Conservation (phyloP, 306 rosid species). For the Lagenaria siceraria region DNA sequence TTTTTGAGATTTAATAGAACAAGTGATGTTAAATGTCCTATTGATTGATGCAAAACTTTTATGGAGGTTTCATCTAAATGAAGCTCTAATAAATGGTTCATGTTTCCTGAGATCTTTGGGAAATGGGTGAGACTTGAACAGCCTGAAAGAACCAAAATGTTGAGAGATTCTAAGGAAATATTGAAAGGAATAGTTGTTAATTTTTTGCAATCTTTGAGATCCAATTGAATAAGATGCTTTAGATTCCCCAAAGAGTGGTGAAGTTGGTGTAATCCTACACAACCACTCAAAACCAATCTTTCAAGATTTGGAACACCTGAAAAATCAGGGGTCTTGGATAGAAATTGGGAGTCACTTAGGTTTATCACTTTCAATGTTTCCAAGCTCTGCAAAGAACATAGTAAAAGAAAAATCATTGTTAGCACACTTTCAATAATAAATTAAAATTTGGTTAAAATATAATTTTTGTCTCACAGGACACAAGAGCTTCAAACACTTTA, state of each 20-base stretch:
- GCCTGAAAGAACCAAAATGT: background rate
- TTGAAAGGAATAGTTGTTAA: background rate
- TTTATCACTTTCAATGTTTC: slow-evolving; percentile 4
- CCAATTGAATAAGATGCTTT: background rate
- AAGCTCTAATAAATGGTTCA: background rate
- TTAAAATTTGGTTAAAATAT: background rate
- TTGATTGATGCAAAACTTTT: background rate
- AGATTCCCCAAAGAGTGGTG: background rate
- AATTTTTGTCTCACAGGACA: slow-evolving; percentile 8
- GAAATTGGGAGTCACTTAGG: background rate
- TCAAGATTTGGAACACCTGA: slow-evolving; percentile 1
- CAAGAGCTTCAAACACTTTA: background rate
- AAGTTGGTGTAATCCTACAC: background rate
- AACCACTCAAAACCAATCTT: slow-evolving; percentile 3
- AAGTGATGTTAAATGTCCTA: slow-evolving; percentile 4
- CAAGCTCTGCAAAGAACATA: background rate
- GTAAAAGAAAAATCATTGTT: no score
- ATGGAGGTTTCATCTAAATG: slow-evolving; percentile 1
- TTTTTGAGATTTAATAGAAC: background rate
- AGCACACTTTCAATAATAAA: no score
- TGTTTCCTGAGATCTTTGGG: background rate
- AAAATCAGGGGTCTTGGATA: slow-evolving; percentile 1
- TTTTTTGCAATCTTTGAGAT: slow-evolving; percentile 5
- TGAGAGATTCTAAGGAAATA: slow-evolving; percentile 4
- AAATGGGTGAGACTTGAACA: background rate